These are phyloP conservation scores for Cladophialophora yegresii DNA, from an alignment of 2,329 filamentous ascomycete genomes.

Conservation along the genomic window DNA sequence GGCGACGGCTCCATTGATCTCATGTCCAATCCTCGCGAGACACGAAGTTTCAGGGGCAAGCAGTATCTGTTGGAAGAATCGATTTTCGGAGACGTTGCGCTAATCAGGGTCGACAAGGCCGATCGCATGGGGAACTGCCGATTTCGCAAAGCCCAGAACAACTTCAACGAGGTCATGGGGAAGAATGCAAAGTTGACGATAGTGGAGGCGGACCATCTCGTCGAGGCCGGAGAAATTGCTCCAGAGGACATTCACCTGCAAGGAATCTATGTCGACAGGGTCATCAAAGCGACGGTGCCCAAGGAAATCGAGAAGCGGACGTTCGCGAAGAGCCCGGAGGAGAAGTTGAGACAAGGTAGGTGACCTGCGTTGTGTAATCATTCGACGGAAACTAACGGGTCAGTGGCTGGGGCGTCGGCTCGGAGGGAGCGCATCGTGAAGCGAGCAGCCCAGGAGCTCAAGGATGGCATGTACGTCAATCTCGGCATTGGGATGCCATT, in stretches of 20 bases:
- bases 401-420: neutral
- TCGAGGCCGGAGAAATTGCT: conserved; percentile 5
- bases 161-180: conserved; percentile 11
- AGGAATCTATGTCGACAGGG: conserved; percentile 7
- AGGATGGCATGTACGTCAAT: neutral
- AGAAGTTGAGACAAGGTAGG: neutral
- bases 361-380: neutral
- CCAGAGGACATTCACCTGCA: conserved; percentile 11
- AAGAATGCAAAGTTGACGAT: conserved; percentile 2
- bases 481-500: neutral
- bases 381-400: neutral
- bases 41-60: conserved; percentile 9
- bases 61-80: conserved; percentile 7
- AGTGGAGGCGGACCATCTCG: neutral
- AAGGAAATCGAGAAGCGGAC: conserved; percentile 6
- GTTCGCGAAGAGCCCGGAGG: neutral
- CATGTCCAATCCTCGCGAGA: conserved; percentile 11
- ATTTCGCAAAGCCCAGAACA: conserved; percentile 11
- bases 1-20: neutral
- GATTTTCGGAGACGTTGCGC: conserved; percentile 7
- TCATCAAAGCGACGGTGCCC: conserved; percentile 10
- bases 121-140: conserved; percentile 6
- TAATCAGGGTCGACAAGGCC: conserved; percentile 9
- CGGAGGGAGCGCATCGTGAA: neutral
- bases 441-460: neutral